Percentiles rank a stretch among this genome's conserved stretches.
Evolutionary conservation across 2,329 filamentous ascomycete species (phyloP).

Genomic region (Colletotrichum navitas): DNA sequence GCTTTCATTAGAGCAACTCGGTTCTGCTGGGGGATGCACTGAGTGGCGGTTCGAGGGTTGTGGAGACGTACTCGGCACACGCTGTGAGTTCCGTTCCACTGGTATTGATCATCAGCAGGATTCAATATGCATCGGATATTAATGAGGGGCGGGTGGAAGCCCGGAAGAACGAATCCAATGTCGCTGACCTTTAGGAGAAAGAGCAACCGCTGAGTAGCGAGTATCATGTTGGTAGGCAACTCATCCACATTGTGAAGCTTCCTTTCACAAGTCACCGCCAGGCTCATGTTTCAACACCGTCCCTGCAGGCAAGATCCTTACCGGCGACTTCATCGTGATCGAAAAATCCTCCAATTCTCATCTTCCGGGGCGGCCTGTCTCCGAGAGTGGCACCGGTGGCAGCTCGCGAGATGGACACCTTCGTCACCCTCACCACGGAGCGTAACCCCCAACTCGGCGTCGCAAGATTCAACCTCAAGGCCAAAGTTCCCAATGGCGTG

Average conservation of each 20-base stretch:
- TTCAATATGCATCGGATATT: slow-evolving; percentile 26
- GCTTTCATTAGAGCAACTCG: slow-evolving; percentile 23
- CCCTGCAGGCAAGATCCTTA: slow-evolving; percentile 25
- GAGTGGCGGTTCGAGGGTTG: neutral
- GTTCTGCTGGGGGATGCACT: slow-evolving; percentile 36
- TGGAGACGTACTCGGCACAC: neutral
- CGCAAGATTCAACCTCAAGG: slow-evolving; percentile 29
- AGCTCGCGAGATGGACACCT: slow-evolving; percentile 27
- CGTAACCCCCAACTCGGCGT: neutral
- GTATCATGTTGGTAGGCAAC: slow-evolving; percentile 15
- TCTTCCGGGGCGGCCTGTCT: slow-evolving; percentile 33
- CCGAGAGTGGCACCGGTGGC: slow-evolving; percentile 11
- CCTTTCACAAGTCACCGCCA: neutral
- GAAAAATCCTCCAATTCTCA: slow-evolving; percentile 27
- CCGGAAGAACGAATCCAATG: slow-evolving; percentile 21
- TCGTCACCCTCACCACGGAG: slow-evolving; percentile 22
- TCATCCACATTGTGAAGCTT: neutral
- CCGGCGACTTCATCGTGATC: slow-evolving; percentile 41
- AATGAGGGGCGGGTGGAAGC: no score
- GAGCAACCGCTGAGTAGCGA: slow-evolving; percentile 13
- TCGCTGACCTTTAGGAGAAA: slow-evolving; percentile 31
- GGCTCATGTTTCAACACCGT: neutral
- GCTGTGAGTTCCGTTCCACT: neutral
- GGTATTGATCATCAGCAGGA: neutral
- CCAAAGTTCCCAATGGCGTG: slow-evolving; percentile 11